phyloP scores from a whole-genome alignment of 495 filamentous ascomycete species.

The Alectoria sarmentosa region DNA sequence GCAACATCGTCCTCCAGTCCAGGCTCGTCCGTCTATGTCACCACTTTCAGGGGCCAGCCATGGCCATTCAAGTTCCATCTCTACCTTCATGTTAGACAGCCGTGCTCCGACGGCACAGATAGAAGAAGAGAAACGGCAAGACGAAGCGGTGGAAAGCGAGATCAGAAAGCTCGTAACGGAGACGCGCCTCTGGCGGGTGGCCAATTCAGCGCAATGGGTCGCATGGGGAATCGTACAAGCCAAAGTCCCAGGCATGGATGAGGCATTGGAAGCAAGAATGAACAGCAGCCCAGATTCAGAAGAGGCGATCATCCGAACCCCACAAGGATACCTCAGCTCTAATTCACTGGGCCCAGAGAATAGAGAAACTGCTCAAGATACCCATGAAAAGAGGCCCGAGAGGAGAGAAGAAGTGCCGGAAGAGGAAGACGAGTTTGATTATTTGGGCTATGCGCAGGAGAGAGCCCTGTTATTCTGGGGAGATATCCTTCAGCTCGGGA shows the following conservation, averaged over 20 bases:
- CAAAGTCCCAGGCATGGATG: conserved; percentile 59
- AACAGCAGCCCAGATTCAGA: conserved; percentile 14
- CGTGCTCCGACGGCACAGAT: conserved; percentile 46
- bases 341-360: conserved; percentile 15
- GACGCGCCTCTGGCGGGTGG: conserved; percentile 74
- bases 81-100: conserved; percentile 63
- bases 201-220: conserved; percentile 85
- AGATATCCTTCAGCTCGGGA: conserved; percentile 66
- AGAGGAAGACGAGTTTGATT: conserved; percentile 73
- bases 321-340: conserved; percentile 1
- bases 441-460: conserved; percentile 84
- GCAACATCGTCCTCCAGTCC: conserved; percentile 59
- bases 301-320: neutral
- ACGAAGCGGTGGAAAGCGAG: conserved; percentile 54
- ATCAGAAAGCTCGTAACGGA: conserved; percentile 66
- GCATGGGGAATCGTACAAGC: conserved; percentile 97
- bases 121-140: conserved; percentile 53
- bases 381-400: conserved; percentile 15
- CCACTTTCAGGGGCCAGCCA: conserved; percentile 44
- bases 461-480: conserved; percentile 90
- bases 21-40: conserved; percentile 44
- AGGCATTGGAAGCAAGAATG: conserved; percentile 21
- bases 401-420: conserved; percentile 20
- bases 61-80: conserved; percentile 37
- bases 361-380: conserved; percentile 16